A percentile compares a stretch with the other conserved stretches of the same genome.
These are phyloP conservation scores for Lecanoromycetidae sp. DNA, from an alignment of 2,329 filamentous ascomycete genomes.

Conservation along the genomic window DNA sequence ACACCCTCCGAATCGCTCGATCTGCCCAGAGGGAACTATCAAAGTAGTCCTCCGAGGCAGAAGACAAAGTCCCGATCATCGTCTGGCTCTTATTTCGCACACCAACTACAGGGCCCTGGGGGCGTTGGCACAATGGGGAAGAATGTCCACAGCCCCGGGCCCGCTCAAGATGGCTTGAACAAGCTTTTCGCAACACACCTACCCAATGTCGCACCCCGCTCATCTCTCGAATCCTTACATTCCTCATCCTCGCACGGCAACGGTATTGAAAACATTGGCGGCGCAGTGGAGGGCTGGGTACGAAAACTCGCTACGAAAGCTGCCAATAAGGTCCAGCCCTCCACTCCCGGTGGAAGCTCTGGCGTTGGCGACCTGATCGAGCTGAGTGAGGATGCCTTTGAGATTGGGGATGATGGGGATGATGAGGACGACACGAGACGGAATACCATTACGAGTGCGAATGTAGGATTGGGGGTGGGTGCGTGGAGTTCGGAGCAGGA, in stretches of 20 bases:
- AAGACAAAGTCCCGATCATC: constrained; percentile 24
- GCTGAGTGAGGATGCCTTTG: constrained; percentile 18
- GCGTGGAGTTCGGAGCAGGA: constrained; percentile 17
- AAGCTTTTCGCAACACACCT: constrained; percentile 73
- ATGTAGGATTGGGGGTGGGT: background rate
- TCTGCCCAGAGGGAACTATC: constrained; percentile 29
- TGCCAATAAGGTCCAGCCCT: constrained; percentile 29
- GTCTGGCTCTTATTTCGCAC: constrained; percentile 30
- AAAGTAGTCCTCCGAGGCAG: constrained; percentile 21
- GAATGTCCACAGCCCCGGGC: constrained; percentile 61
- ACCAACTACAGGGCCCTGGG: constrained; percentile 69
- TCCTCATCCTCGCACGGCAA: constrained; percentile 26
- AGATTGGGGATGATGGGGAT: constrained; percentile 11
- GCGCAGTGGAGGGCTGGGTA: constrained; percentile 82
- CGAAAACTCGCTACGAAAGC: constrained; percentile 56
- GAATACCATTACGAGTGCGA: constrained; percentile 22
- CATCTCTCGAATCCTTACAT: constrained; percentile 26
- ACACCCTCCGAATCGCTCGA: constrained; percentile 52
- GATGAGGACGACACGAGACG: constrained; percentile 17
- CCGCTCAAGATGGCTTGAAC: constrained; percentile 73
- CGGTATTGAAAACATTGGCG: constrained; percentile 67
- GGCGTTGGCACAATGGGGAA: constrained; percentile 73
- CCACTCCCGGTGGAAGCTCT: constrained; percentile 17
- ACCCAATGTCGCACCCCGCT: constrained; percentile 35
- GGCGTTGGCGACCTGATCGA: constrained; percentile 19